phyloP scores from a whole-genome alignment of 768 basidiomycete genomes.

The Rickenella mellea region DNA sequence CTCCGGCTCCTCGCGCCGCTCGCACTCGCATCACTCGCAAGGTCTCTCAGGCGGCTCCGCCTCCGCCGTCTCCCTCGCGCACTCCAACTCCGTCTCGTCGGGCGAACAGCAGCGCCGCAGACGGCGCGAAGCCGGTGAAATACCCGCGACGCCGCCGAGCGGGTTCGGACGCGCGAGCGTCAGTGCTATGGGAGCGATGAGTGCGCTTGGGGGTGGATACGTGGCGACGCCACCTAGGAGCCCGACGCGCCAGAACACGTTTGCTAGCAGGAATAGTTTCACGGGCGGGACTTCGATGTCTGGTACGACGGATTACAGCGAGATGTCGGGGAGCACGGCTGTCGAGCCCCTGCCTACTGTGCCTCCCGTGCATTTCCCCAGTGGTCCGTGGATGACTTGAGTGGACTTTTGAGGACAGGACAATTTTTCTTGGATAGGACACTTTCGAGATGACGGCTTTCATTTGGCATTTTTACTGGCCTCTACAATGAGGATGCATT shows the following conservation, averaged over 20 bases:
- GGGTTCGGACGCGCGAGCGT: slow-evolving; percentile 29
- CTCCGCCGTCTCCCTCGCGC: slow-evolving; percentile 29
- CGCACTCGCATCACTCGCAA: slow-evolving; percentile 23
- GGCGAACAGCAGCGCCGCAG: slow-evolving; percentile 34
- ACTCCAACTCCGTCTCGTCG: slow-evolving; percentile 45
- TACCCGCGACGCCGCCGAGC: slow-evolving; percentile 37
- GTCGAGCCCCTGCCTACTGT: too few species aligned
- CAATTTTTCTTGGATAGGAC: too few species aligned
- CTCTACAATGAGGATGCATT: too few species aligned
- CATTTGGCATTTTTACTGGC: too few species aligned
- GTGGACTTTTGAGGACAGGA: too few species aligned
- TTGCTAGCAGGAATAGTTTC: neutral
- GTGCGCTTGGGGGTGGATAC: too few species aligned
- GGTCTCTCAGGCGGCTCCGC: slow-evolving; percentile 24
- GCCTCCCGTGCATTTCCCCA: too few species aligned
- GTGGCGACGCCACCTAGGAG: neutral
- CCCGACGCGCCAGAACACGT: neutral
- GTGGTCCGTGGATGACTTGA: too few species aligned
- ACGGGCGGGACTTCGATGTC: neutral
- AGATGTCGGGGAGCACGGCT: too few species aligned
- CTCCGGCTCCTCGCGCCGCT: slow-evolving; percentile 48
- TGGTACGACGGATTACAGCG: neutral
- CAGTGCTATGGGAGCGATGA: neutral
- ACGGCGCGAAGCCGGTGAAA: slow-evolving; percentile 8
- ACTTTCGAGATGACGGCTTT: too few species aligned